Conservation (phyloP, 768 basidiomycete genomes). For the Fomitopsis serialis region DNA sequence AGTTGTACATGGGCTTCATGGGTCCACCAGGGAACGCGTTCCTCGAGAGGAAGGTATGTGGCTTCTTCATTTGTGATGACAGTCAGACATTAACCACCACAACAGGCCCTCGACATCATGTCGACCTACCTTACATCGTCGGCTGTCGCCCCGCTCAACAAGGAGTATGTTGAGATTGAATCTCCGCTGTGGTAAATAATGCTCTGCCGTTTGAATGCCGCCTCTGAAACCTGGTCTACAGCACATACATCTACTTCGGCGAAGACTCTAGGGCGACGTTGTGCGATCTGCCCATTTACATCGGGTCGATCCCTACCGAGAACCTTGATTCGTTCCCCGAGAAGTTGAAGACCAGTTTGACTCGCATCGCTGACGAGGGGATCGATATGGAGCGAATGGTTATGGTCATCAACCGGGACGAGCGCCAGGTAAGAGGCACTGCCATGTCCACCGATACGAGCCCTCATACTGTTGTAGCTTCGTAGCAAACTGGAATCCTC, state of each 20-base stretch:
- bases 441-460: neutral
- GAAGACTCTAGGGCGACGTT: constrained; percentile 70
- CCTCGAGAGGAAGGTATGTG: constrained; percentile 60
- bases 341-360: constrained; percentile 63
- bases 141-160: constrained; percentile 74
- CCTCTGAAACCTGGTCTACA: constrained; percentile 22
- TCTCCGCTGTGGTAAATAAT: constrained; percentile 74
- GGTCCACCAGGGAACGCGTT: constrained; percentile 74
- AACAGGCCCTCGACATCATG: constrained; percentile 77
- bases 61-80: neutral
- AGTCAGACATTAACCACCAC: constrained; percentile 1
- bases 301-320: constrained; percentile 81
- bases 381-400: constrained; percentile 89
- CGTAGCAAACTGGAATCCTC: constrained; percentile 80
- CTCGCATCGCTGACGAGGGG: constrained; percentile 64
- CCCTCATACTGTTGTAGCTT: constrained; percentile 38
- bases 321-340: constrained; percentile 67
- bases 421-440: constrained; percentile 61
- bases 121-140: constrained; percentile 87
- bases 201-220: neutral
- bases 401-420: constrained; percentile 82
- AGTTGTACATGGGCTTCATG: constrained; percentile 69
- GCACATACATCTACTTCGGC: constrained; percentile 82
- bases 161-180: constrained; percentile 89
- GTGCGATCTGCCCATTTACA: constrained; percentile 69